phyloP scores from a whole-genome alignment of 805 yeast species.

The Candida tibetensis region DNA sequence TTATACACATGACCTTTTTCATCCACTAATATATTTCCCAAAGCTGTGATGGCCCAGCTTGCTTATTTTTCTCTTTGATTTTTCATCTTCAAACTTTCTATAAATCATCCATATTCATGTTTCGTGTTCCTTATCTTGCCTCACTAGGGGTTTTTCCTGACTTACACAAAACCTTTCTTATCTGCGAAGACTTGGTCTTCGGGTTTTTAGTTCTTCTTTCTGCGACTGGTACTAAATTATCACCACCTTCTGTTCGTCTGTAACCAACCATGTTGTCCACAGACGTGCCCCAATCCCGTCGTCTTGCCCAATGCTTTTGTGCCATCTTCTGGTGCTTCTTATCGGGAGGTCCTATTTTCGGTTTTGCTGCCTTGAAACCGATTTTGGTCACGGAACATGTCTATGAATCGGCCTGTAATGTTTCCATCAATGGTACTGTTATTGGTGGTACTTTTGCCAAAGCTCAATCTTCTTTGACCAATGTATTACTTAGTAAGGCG shows the following conservation, averaged over 20 bases:
- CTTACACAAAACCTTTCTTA: no score
- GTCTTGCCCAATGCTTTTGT: constrained; percentile 40
- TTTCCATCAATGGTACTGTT: constrained; percentile 12
- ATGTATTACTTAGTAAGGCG: neutral
- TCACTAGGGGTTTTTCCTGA: no score
- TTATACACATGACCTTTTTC: no score
- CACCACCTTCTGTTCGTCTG: neutral
- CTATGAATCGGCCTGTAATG: constrained; percentile 59
- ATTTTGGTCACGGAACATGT: constrained; percentile 75
- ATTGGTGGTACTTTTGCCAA: neutral
- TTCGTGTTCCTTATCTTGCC: no score
- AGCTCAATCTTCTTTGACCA: neutral
- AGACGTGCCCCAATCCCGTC: constrained; percentile 18
- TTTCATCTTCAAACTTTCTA: no score
- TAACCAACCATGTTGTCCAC: constrained; percentile 4
- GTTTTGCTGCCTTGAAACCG: constrained; percentile 93
- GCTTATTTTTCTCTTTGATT: no score
- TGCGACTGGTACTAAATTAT: no score
- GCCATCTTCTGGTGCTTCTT: constrained; percentile 84
- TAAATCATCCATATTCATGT: no score
- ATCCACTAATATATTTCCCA: no score
- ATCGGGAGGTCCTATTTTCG: constrained; percentile 93
- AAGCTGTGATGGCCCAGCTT: no score
- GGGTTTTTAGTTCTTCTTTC: no score
- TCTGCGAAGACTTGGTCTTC: no score